Base-by-base conservation (phyloP, 2,329 filamentous ascomycete genomes). In the Domatiomyces catenatus region DNA sequence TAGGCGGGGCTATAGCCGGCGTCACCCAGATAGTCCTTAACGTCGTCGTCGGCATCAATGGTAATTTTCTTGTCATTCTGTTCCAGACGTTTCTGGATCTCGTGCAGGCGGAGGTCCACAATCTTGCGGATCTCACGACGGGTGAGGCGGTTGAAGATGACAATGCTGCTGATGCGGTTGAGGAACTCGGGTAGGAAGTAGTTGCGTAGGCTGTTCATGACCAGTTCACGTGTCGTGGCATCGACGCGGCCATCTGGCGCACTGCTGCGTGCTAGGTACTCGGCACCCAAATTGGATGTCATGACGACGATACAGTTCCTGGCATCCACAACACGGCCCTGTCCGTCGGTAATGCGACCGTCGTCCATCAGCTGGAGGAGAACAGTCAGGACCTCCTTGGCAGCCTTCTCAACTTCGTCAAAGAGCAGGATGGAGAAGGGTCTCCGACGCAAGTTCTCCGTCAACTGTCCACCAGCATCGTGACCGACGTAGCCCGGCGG, bases 291-390 rank as follows among this genome's bases (percentile, higher is more conserved):
- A 72, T 98, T 98, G 62, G 88, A 95, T 0, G 92, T 98, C 88
- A 98, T 94, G 69, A 98, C 92, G 44, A 98, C 90, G 59, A 98
- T 96, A 66, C 90, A 96, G 75, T 98, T 98, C 70, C 83, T 87
- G 54, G 90, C 92, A 62, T 98, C 92, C 50, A 98, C 81, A 47
- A 95, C 76, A 66, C 92, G 81, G 64, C 92, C 92, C 77, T 96
- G 93, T 46, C 92, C 92, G 64, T 98, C 92, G 12, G 92, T 98
- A 68, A 98, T 96, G 62, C 92, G 88, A 26, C 92, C 92, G 63
- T 98, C 92, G 62, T 98, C 92, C 88, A 98, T 96, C 63, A 98
- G 86, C 68, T 98, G 92, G n/a, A 98, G 79, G 39, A 98, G 80
- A 15, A 98, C 92, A 0, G 92, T 98, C 44, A 98, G 74, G 1